These are phyloP conservation scores for Annulohypoxylon maeteangense DNA, from an alignment of 495 filamentous ascomycete species.

Conservation along the genomic window DNA sequence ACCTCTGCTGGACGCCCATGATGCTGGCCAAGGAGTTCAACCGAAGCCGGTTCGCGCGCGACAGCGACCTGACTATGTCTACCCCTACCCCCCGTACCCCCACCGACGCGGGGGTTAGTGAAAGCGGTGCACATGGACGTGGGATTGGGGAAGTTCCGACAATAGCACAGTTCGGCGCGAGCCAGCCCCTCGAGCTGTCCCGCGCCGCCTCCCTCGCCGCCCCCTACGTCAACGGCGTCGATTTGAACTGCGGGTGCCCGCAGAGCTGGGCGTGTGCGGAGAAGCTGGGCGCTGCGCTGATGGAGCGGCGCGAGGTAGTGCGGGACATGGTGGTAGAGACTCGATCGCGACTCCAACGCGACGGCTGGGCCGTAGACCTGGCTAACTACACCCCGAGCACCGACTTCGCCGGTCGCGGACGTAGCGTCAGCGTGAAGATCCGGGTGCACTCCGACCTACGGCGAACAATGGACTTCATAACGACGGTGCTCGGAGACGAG, in stretches of 20 bases:
- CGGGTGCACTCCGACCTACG: slow-evolving; percentile 69
- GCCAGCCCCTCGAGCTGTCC: slow-evolving; percentile 65
- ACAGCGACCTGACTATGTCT: slow-evolving; percentile 61
- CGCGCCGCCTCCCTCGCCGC: slow-evolving; percentile 68
- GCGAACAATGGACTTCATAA: slow-evolving; percentile 61
- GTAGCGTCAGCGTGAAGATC: slow-evolving; percentile 73
- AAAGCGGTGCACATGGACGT: background rate
- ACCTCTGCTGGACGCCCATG: slow-evolving; percentile 77
- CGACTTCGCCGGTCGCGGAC: slow-evolving; percentile 29
- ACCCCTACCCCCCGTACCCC: background rate
- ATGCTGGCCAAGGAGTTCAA: slow-evolving; percentile 78
- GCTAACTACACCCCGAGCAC: slow-evolving; percentile 44
- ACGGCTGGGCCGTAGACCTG: slow-evolving; percentile 57
- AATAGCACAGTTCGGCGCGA: slow-evolving; percentile 71
- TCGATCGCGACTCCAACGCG: slow-evolving; percentile 53
- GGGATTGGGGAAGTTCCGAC: slow-evolving; percentile 58
- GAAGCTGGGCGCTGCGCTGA: slow-evolving; percentile 69
- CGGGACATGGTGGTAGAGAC: slow-evolving; percentile 66
- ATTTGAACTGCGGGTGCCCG: slow-evolving; percentile 76
- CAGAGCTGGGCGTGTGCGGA: slow-evolving; percentile 74
- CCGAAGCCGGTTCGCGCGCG: slow-evolving; percentile 65
- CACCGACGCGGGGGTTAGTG: background rate
- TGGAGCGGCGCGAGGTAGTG: slow-evolving; percentile 68
- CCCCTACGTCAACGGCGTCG: slow-evolving; percentile 69
- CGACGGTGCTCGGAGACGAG: slow-evolving; percentile 58